Evolutionary conservation across 768 basidiomycete genomes (phyloP).

Genomic region (Phylloporus sp.): DNA sequence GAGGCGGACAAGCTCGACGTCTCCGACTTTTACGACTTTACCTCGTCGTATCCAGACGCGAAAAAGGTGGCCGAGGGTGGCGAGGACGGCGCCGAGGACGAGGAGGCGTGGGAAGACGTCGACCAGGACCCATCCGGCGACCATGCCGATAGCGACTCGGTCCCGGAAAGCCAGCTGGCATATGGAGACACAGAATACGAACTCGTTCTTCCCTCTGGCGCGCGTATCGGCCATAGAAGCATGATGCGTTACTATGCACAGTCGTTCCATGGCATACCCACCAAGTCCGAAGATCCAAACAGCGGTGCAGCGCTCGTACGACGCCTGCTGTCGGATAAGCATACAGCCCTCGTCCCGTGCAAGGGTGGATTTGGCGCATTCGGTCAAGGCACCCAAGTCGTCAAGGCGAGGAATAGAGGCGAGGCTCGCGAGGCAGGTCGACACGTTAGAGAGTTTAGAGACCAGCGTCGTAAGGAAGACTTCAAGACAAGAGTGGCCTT

Average conservation of each 20-base stretch:
- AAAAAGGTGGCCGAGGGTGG: not conserved
- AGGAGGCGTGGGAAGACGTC: conserved; percentile 36
- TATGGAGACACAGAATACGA: conserved; percentile 82
- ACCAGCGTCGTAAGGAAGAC: conserved; percentile 71
- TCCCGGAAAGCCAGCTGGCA: conserved; percentile 54
- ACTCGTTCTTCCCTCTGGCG: conserved; percentile 89
- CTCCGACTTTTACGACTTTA: conserved; percentile 93
- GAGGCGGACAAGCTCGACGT: conserved; percentile 79
- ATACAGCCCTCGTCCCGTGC: conserved; percentile 78
- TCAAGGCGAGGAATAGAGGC: conserved; percentile 90
- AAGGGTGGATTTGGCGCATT: conserved; percentile 86
- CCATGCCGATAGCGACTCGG: conserved; percentile 35
- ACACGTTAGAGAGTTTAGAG: conserved; percentile 79
- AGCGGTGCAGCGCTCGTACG: conserved; percentile 77
- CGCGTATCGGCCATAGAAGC: conserved; percentile 86
- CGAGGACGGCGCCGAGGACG: conserved; percentile 32
- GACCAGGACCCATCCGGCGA: conserved; percentile 28
- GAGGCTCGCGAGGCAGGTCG: conserved; percentile 91
- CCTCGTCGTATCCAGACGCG: conserved; percentile 66
- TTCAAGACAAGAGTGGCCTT: conserved; percentile 84
- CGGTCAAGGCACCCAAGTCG: conserved; percentile 74
- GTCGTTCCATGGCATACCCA: conserved; percentile 52
- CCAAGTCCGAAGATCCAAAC: conserved; percentile 56
- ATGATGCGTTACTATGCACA: conserved; percentile 87
- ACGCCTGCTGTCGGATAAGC: conserved; percentile 73